Evolutionary conservation across 164 flowering plant genomes (phyloP).

Genomic region (Protea cynaroides): DNA sequence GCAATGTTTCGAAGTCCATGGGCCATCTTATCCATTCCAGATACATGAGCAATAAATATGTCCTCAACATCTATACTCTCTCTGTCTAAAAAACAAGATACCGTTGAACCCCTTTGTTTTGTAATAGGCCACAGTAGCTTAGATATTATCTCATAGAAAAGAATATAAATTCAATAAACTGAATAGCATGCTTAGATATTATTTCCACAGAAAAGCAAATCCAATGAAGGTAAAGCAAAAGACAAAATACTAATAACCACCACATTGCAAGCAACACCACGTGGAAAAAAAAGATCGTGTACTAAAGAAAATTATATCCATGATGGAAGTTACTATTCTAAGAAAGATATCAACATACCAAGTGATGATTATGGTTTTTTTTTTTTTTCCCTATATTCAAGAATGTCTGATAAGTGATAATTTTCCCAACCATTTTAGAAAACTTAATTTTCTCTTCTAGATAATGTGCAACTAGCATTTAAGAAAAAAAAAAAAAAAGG

Average conservation of each 20-base stretch:
- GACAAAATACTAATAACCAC: too few relatives aligned
- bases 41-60: conserved; percentile 83
- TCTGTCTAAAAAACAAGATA: conserved; percentile 31
- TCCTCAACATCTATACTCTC: conserved; percentile 99
- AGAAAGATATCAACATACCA: conserved; percentile 10
- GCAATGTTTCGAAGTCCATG: too few relatives aligned
- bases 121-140: conserved; percentile 83
- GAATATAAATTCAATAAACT: background rate
- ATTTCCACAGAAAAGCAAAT: background rate
- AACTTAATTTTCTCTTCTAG: conserved; percentile 90
- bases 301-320: background rate
- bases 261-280: too few relatives aligned
- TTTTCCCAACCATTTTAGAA: conserved; percentile 99
- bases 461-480: conserved; percentile 62
- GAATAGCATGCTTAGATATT: background rate
- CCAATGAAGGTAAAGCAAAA: too few relatives aligned
- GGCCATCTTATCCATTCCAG: conserved; percentile 95
- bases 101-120: conserved; percentile 97
- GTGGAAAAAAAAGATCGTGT: too few relatives aligned
- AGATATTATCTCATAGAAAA: conserved; percentile 59
- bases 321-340: background rate
- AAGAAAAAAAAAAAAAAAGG: background rate
- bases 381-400: conserved; percentile 97
- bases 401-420: conserved; percentile 81
- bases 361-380: conserved; percentile 82